Conservation (phyloP, 805 yeast species). For the Crinitomyces ghanaensis region DNA sequence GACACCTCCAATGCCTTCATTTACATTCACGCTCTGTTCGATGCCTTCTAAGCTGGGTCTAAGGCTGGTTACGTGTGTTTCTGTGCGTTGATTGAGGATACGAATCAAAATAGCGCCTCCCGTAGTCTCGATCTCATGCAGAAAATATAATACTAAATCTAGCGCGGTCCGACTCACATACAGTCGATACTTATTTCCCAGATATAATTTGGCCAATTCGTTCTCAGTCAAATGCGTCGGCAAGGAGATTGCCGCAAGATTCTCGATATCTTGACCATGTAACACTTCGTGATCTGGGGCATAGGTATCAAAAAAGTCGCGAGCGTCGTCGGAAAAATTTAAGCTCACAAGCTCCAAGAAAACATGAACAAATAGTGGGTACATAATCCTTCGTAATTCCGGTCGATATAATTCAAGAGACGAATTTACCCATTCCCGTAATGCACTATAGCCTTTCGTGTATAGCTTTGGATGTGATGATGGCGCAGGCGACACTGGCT, state of each 20-base stretch:
- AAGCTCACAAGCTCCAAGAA: slow-evolving; percentile 68
- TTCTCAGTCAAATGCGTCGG: slow-evolving; percentile 77
- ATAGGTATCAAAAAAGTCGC: slow-evolving; percentile 64
- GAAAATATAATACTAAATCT: slow-evolving; percentile 69
- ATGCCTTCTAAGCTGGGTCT: slow-evolving; percentile 25
- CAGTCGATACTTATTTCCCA: slow-evolving; percentile 60
- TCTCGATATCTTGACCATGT: slow-evolving; percentile 68
- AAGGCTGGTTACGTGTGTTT: slow-evolving; percentile 25
- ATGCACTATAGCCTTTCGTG: slow-evolving; percentile 66
- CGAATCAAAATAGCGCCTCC: slow-evolving; percentile 86
- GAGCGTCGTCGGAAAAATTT: slow-evolving; percentile 44
- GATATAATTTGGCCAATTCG: slow-evolving; percentile 65
- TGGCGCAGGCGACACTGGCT: slow-evolving; percentile 3
- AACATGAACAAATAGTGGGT: slow-evolving; percentile 88
- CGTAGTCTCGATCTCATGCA: slow-evolving; percentile 83
- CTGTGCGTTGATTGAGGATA: slow-evolving; percentile 73
- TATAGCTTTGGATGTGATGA: slow-evolving; percentile 55
- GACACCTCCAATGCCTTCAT: slow-evolving; percentile 26
- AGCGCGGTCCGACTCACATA: slow-evolving; percentile 74
- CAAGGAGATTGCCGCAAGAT: slow-evolving; percentile 61
- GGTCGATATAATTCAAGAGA: slow-evolving; percentile 85
- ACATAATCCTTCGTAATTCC: slow-evolving; percentile 70
- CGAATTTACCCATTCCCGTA: slow-evolving; percentile 81
- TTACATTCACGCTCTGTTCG: slow-evolving; percentile 31
- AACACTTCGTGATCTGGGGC: slow-evolving; percentile 58